Percentiles rank a stretch among this genome's conserved stretches.
These are phyloP conservation scores for Suillus discolor DNA, from an alignment of 768 basidiomycete genomes.

Conservation along the genomic window DNA sequence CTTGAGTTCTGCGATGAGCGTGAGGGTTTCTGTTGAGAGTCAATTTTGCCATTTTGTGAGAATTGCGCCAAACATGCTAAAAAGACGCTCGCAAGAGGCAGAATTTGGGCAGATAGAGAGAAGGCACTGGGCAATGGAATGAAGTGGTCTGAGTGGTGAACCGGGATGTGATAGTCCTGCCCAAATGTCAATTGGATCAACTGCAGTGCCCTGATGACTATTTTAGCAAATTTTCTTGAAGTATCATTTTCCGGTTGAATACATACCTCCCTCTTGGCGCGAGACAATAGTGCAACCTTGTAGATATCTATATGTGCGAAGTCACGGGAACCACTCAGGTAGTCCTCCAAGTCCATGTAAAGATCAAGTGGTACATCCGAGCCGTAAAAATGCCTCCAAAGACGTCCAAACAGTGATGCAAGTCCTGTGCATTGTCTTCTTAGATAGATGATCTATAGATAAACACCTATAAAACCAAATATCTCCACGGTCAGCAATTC, in stretches of 20 bases:
- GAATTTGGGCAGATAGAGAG: constrained; percentile 20
- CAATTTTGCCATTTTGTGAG: constrained; percentile 13
- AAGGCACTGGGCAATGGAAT: constrained; percentile 10
- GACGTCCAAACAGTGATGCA: too few relatives aligned
- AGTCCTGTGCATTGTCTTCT: too few relatives aligned
- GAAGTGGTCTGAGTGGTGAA: background rate
- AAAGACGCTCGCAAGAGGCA: constrained; percentile 18
- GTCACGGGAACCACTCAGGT: background rate
- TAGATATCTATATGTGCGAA: background rate
- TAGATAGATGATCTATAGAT: too few relatives aligned
- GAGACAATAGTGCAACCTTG: background rate
- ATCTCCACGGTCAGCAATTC: too few relatives aligned
- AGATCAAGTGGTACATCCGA: background rate
- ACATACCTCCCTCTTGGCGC: background rate
- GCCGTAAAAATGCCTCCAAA: background rate
- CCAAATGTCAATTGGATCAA: background rate
- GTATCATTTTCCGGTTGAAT: background rate
- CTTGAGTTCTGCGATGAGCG: background rate
- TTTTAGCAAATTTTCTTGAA: background rate
- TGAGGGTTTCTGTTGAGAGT: background rate
- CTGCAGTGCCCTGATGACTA: background rate
- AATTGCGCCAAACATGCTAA: constrained; percentile 20
- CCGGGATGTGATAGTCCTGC: background rate
- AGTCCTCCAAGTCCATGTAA: constrained; percentile 8
- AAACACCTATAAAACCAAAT: too few relatives aligned